Base-by-base conservation (phyloP, 768 basidiomycete species). In the Gymnopilus dilepis region DNA sequence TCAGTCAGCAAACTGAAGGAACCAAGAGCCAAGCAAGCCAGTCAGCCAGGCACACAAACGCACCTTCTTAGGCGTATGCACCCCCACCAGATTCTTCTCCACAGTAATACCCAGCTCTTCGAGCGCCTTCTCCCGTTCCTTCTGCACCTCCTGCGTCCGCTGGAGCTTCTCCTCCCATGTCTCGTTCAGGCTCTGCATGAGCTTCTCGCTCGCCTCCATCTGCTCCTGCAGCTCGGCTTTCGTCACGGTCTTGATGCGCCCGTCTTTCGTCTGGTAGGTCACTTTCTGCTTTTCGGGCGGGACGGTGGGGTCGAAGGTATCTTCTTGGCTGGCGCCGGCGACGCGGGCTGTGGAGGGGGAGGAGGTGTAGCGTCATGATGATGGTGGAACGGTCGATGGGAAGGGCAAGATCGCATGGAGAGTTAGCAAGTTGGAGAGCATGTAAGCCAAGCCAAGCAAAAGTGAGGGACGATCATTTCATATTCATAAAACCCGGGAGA, bases 181-280 rank as follows among this genome's bases (percentile, higher is more conserved):
- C 78, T 97, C 91, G 70, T 96, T 96, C 70, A 96, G 76, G 69
- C 89, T 84, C 75, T 95, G 85, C 94, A 98, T 95, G 57, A 97
- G 77, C 78, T 95, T 97, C 80, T 99, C 97, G 74, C 94, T 91
- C 37, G 91, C 80, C 78, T 96, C 93, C 80, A 99, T 88, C 76
- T 98, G 97, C 65, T 99, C 97, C 74, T 99, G 95, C 60, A 99
- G 80, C 73, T 95, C 97, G 7, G 97, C 94, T 77, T 99, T 99
- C 28, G 95, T 94, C 64, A 99, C 95, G 11, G 93, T 97, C 83
- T 93, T 93, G 70, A 98, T 84, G 69, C 89, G 90, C 30, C 97
- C 97, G 65, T 95, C 92, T 76, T 95, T 95, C 1, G 94, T 91
- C 74, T 89, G 83, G 75, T 95, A 99, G 6, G 94, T 94, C 62